Percentiles rank a stretch among this genome's conserved stretches.
Evolutionary conservation across 1,284 basidiomycete genomes (phyloP).

Genomic region (Trametes versicolor): DNA sequence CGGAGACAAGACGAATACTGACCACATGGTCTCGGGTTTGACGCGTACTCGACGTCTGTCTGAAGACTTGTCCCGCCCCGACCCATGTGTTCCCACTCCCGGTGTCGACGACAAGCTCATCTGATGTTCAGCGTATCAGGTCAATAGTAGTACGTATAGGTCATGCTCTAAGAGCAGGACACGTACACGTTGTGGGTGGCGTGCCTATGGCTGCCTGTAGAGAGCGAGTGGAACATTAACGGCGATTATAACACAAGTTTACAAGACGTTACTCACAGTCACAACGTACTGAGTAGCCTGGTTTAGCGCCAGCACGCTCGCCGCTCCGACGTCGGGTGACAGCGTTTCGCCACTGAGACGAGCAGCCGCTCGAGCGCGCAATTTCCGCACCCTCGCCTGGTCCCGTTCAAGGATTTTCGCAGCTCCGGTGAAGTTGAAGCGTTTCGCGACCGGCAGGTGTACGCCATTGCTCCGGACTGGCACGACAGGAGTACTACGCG

Average conservation of each 20-base stretch:
- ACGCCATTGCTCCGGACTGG: slow-evolving; percentile 33
- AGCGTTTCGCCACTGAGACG: slow-evolving; percentile 21
- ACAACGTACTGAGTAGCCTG: slow-evolving; percentile 44
- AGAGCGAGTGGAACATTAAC: background rate
- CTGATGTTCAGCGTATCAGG: slow-evolving; percentile 24
- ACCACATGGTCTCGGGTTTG: slow-evolving; percentile 51
- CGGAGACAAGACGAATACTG: slow-evolving; percentile 33
- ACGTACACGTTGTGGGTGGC: slow-evolving; percentile 47
- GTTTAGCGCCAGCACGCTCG: slow-evolving; percentile 53
- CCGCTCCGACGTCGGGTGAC: slow-evolving; percentile 7
- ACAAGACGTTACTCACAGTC: background rate
- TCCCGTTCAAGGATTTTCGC: slow-evolving; percentile 37
- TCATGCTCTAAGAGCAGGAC: background rate
- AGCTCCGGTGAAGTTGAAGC: slow-evolving; percentile 39
- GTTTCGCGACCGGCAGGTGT: slow-evolving; percentile 41
- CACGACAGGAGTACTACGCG: slow-evolving; percentile 35
- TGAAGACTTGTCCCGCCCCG: slow-evolving; percentile 59
- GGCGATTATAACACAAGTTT: background rate
- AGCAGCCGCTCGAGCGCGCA: slow-evolving; percentile 31
- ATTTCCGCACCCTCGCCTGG: slow-evolving; percentile 36
- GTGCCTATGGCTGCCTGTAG: slow-evolving; percentile 46
- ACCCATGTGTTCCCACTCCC: slow-evolving; percentile 73
- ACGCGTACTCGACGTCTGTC: slow-evolving; percentile 57
- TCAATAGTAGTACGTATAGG: background rate
- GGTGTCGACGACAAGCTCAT: slow-evolving; percentile 44